These are phyloP conservation scores for Trichoderma citrinoviride DNA, from an alignment of 2,329 filamentous ascomycete species.

Conservation along the genomic window DNA sequence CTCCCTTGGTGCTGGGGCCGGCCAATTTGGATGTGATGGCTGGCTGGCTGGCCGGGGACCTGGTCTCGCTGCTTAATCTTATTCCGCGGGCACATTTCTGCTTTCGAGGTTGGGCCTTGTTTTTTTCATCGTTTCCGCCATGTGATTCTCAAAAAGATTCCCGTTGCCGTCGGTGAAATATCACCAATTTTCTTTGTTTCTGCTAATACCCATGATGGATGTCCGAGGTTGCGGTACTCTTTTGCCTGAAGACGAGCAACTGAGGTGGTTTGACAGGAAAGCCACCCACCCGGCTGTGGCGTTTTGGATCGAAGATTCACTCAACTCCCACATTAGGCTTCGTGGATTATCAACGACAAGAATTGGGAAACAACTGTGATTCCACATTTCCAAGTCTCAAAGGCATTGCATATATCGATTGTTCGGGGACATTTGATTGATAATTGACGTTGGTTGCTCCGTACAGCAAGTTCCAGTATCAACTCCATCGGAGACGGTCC, in stretches of 20 bases:
- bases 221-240: background rate
- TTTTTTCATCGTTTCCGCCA: background rate
- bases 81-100: constrained; percentile 3
- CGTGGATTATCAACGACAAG: background rate
- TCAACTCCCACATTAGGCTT: background rate
- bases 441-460: background rate
- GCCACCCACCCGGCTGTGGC: constrained; percentile 2
- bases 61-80: constrained; percentile 12
- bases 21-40: too few relatives aligned
- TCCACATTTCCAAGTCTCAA: too few relatives aligned
- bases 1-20: background rate
- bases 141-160: background rate
- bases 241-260: background rate
- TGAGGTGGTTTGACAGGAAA: background rate
- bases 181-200: too few relatives aligned
- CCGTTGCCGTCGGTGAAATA: background rate
- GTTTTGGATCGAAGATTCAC: background rate
- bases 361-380: background rate
- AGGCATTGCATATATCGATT: background rate
- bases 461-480: background rate
- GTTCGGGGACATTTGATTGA: background rate
- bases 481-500: constrained; percentile 10
- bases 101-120: background rate
- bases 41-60: too few relatives aligned
- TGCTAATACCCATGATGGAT: background rate